Percentiles rank a stretch among this genome's conserved stretches.
Evolutionary conservation across 176 grass and related monocot genomes (phyloP).

Genomic region (Bothriochloa decipiens): DNA sequence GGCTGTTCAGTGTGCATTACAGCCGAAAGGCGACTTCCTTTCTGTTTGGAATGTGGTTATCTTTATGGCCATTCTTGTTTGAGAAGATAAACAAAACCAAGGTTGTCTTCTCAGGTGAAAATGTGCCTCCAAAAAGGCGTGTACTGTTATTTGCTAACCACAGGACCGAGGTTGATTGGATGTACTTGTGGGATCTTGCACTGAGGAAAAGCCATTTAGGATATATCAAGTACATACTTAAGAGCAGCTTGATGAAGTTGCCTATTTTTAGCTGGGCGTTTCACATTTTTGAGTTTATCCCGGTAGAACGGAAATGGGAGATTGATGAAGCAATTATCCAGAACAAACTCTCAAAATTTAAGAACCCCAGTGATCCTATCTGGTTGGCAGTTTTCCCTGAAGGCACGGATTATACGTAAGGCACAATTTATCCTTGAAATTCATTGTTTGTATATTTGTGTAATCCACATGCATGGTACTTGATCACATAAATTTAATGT

Average conservation of each 20-base stretch:
- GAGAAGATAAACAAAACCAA: conserved; percentile 98
- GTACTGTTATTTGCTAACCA: conserved; percentile 94
- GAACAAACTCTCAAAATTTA: conserved; percentile 68
- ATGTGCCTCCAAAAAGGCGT: conserved; percentile 57
- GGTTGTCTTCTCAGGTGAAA: conserved; percentile 87
- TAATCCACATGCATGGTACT: conserved; percentile 2
- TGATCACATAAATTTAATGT: not conserved
- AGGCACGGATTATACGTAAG: conserved; percentile 98
- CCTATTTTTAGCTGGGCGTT: conserved; percentile 95
- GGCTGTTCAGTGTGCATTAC: conserved; percentile 71
- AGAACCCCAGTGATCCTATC: conserved; percentile 68
- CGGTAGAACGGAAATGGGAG: conserved; percentile 93
- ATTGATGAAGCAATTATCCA: conserved; percentile 80
- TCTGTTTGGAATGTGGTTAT: conserved; percentile 84
- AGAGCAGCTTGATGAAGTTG: conserved; percentile 98
- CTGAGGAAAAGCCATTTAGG: conserved; percentile 82
- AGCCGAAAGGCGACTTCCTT: conserved; percentile 79
- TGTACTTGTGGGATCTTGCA: conserved; percentile 99
- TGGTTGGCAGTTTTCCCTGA: conserved; percentile 93
- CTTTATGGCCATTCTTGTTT: conserved; percentile 93
- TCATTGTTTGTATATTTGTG: conserved; percentile 19
- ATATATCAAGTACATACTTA: conserved; percentile 94
- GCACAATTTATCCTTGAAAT: conserved; percentile 32
- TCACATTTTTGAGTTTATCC: conserved; percentile 94
- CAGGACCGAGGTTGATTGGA: conserved; percentile 99